Conservation (phyloP, 495 filamentous ascomycete species). For the Talaromyces borbonicus region DNA sequence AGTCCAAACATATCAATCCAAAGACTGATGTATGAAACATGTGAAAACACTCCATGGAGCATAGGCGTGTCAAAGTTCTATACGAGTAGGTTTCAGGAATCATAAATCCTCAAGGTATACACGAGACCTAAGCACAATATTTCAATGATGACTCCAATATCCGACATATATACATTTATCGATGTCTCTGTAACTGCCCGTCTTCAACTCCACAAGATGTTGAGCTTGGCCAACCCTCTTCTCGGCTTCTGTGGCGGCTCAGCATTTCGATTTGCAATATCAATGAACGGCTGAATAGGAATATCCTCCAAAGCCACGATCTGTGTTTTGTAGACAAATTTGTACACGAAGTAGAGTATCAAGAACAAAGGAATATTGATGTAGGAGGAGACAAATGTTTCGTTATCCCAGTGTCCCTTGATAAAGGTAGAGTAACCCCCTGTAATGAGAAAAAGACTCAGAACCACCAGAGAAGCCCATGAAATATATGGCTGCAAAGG, state of each 20-base stretch:
- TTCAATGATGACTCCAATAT: too few species aligned
- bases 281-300: conserved; percentile 39
- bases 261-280: conserved; percentile 16
- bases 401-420: conserved; percentile 28
- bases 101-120: too few species aligned
- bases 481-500: conserved; percentile 39
- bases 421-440: conserved; percentile 54
- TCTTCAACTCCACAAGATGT: conserved; percentile 8
- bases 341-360: conserved; percentile 45
- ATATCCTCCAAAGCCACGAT: conserved; percentile 43
- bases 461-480: conserved; percentile 26
- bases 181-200: too few species aligned
- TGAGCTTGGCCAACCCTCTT: conserved; percentile 10
- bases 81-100: too few species aligned
- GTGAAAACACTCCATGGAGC: too few species aligned
- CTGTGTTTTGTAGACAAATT: conserved; percentile 42
- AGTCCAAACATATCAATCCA: too few species aligned
- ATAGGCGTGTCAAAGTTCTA: too few species aligned
- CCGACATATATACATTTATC: too few species aligned
- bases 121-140: too few species aligned
- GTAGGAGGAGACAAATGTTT: conserved; percentile 24
- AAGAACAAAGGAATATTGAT: conserved; percentile 46
- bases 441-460: conserved; percentile 39
- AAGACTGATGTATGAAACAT: too few species aligned
- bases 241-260: conserved; percentile 13